Evolutionary conservation across 2,329 filamentous ascomycete species (phyloP).

Genomic region (Trichophyton rubrum): DNA sequence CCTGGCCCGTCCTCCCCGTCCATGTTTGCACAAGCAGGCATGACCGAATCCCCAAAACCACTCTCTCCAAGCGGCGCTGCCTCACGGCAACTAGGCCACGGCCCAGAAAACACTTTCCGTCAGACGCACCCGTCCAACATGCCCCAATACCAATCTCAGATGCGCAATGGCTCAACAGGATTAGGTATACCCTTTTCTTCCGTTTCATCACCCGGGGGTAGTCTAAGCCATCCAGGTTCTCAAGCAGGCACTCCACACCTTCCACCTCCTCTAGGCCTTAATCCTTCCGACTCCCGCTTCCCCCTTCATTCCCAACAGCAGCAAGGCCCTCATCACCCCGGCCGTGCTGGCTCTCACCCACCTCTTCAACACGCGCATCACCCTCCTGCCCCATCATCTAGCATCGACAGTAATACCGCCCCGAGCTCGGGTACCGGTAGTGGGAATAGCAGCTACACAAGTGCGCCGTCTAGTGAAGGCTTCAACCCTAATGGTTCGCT

Average conservation of each 20-base stretch:
- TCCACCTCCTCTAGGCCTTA: constrained; percentile 23
- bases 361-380: constrained; percentile 9
- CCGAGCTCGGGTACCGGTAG: constrained; percentile 4
- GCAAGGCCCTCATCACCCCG: constrained; percentile 12
- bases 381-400: constrained; percentile 4
- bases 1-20: constrained; percentile 36
- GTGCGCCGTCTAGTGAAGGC: neutral
- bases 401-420: constrained; percentile 5
- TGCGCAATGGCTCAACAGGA: constrained; percentile 14
- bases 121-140: constrained; percentile 31
- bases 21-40: constrained; percentile 58
- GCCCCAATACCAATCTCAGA: constrained; percentile 27
- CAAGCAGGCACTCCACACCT: constrained; percentile 20
- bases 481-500: constrained; percentile 1
- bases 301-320: constrained; percentile 24
- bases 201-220: constrained; percentile 3
- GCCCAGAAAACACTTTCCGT: constrained; percentile 21
- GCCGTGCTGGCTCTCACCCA: constrained; percentile 14
- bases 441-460: constrained; percentile 3
- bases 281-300: constrained; percentile 25
- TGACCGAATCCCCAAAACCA: constrained; percentile 81
- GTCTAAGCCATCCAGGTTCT: constrained; percentile 10
- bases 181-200: constrained; percentile 7
- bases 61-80: constrained; percentile 40
- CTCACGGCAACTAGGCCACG: constrained; percentile 28